Evolutionary conservation across 495 filamentous ascomycete genomes (phyloP).

Genomic region (Jackrogersella multiformis): DNA sequence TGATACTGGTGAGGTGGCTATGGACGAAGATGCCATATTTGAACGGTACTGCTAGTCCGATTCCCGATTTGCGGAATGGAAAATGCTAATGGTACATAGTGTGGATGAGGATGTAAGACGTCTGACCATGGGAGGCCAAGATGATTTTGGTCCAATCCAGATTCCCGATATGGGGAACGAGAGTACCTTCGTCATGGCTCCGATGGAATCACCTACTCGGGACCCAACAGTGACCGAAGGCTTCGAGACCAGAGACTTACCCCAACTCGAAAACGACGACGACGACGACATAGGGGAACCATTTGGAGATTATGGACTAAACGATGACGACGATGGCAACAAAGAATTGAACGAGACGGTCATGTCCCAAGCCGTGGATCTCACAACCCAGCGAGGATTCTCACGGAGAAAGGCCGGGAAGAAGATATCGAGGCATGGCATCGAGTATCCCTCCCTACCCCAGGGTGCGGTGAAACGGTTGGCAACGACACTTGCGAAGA

Average conservation of each 20-base stretch:
- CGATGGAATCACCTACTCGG: conserved; percentile 42
- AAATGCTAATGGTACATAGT: conserved; percentile 40
- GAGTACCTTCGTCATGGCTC: conserved; percentile 54
- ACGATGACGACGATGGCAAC: conserved; percentile 40
- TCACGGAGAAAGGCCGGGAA: conserved; percentile 59
- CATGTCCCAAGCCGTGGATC: conserved; percentile 42
- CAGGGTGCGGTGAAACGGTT: conserved; percentile 75
- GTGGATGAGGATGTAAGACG: conserved; percentile 50
- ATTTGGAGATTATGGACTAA: conserved; percentile 32
- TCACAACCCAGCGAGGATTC: conserved; percentile 35
- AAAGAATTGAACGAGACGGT: conserved; percentile 34
- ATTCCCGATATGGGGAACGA: conserved; percentile 57
- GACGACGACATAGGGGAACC: conserved; percentile 41
- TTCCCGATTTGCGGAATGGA: conserved; percentile 6
- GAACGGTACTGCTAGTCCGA: conserved; percentile 50
- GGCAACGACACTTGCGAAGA: conserved; percentile 73
- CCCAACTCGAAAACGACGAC: conserved; percentile 42
- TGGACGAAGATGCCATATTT: conserved; percentile 50
- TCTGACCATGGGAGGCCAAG: conserved; percentile 48
- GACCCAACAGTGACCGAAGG: conserved; percentile 26
- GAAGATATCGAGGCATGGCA: conserved; percentile 75
- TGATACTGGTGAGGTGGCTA: conserved; percentile 50
- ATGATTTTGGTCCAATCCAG: conserved; percentile 57
- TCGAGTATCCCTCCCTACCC: conserved; percentile 78
- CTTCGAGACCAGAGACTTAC: conserved; percentile 28